Conservation (phyloP, 1,284 basidiomycete genomes). For the Trametes polyzona region DNA sequence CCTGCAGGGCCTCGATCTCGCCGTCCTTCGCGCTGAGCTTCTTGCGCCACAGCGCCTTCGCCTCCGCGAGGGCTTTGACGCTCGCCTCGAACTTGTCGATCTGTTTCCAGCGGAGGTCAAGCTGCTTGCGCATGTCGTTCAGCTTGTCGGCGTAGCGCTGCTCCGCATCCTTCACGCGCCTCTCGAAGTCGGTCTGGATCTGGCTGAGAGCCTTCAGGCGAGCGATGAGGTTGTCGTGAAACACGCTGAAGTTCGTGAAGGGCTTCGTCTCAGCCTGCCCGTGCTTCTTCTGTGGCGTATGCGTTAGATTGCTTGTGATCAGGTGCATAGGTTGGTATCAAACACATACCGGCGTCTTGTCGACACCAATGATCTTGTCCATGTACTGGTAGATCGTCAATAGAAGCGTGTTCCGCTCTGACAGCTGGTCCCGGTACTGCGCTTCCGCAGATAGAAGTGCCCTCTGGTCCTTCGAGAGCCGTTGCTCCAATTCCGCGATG, state of each 20-base stretch:
- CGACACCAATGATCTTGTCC: conserved; percentile 91
- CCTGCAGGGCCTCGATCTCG: conserved; percentile 87
- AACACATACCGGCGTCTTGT: conserved; percentile 75
- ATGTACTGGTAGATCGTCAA: conserved; percentile 94
- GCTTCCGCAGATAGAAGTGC: conserved; percentile 72
- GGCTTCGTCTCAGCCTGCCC: conserved; percentile 84
- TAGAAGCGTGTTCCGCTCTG: conserved; percentile 90
- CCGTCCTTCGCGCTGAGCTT: conserved; percentile 85
- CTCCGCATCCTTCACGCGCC: conserved; percentile 83
- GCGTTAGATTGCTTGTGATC: background rate
- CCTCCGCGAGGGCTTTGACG: conserved; percentile 83
- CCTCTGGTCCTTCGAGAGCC: conserved; percentile 85
- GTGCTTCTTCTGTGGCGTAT: conserved; percentile 60
- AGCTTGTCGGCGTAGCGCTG: conserved; percentile 71
- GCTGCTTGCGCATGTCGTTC: conserved; percentile 81
- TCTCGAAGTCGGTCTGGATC: conserved; percentile 87
- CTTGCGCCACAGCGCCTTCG: conserved; percentile 85
- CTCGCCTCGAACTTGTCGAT: conserved; percentile 93
- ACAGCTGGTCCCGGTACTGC: conserved; percentile 88
- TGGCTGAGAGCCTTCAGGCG: conserved; percentile 84
- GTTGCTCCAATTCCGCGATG: conserved; percentile 77
- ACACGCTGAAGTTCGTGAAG: conserved; percentile 91
- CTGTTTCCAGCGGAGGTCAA: conserved; percentile 89
- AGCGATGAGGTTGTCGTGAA: conserved; percentile 93
- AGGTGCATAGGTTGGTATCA: conserved; percentile 1